Percentiles rank a stretch among this genome's conserved stretches.
These are phyloP conservation scores for Plectranthus barbatus DNA, from an alignment of 257 asterid species.

Conservation along the genomic window DNA sequence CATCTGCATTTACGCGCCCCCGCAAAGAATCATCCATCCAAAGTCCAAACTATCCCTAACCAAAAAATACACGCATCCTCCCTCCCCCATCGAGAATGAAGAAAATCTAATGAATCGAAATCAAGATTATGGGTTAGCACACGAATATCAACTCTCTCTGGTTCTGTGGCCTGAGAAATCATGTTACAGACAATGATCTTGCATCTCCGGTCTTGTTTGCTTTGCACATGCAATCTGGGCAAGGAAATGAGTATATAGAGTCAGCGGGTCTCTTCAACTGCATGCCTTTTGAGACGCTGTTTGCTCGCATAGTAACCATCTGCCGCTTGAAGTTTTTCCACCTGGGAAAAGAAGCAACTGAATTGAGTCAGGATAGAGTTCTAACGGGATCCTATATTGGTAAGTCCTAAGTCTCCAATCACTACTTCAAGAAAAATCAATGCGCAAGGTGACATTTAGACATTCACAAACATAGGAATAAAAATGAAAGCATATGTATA, in stretches of 20 bases:
- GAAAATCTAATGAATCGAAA: constrained; percentile 56
- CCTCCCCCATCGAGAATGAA: constrained; percentile 17
- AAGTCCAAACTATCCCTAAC: constrained; percentile 13
- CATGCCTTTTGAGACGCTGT: constrained; percentile 76
- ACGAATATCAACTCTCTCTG: constrained; percentile 11
- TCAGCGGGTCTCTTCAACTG: constrained; percentile 73
- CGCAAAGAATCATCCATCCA: constrained; percentile 12
- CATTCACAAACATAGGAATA: not conserved
- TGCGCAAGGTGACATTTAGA: not conserved
- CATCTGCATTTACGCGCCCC: not conserved
- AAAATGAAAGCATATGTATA: not conserved
- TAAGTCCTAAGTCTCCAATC: not conserved
- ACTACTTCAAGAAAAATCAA: not conserved
- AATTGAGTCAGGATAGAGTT: not conserved
- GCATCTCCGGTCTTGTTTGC: constrained; percentile 50
- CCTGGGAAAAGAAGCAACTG: constrained; percentile 31
- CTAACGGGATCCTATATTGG: not conserved
- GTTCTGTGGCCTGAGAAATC: constrained; percentile 20
- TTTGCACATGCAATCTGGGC: constrained; percentile 97
- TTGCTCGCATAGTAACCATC: constrained; percentile 65
- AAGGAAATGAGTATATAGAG: constrained; percentile 78
- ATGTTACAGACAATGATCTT: constrained; percentile 30
- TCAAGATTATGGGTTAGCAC: constrained; percentile 39
- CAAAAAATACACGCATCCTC: constrained; percentile 18
- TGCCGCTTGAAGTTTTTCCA: constrained; percentile 89